Evolutionary conservation across 208 protist species (phyloP).

Genomic region (Leishmania gerbilli): DNA sequence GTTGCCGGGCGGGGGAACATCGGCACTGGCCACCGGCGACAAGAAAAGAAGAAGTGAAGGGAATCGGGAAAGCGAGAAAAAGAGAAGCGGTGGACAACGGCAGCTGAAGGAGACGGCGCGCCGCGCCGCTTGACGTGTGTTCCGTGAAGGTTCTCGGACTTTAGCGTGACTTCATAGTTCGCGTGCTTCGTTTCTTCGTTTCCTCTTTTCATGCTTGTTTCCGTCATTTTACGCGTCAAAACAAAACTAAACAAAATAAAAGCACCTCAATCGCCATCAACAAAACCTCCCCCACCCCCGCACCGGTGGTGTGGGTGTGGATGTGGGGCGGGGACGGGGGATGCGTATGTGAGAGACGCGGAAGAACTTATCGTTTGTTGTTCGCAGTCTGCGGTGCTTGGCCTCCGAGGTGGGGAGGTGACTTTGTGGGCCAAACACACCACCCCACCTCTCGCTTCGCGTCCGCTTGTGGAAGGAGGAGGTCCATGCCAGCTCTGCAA

Average conservation of each 20-base stretch:
- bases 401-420: neutral
- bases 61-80: neutral
- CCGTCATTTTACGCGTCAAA: conserved; percentile 5
- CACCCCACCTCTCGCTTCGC: neutral
- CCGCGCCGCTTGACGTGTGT: conserved; percentile 1
- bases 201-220: neutral
- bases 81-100: neutral
- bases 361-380: neutral
- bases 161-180: neutral
- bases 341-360: neutral
- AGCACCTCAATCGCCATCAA: too few species aligned
- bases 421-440: neutral
- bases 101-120: conserved; percentile 32
- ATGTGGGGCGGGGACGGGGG: neutral
- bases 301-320: too few species aligned
- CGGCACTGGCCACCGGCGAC: neutral
- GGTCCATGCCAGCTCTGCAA: neutral
- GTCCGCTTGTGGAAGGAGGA: neutral
- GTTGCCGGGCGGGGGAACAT: neutral
- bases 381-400: neutral
- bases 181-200: conserved; percentile 7
- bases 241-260: conserved; percentile 12
- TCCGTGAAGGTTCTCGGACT: neutral
- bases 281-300: too few species aligned
- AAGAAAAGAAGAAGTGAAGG: neutral